Evolutionary conservation across 495 filamentous ascomycete genomes (phyloP).

Genomic region (Penicillium manginii): DNA sequence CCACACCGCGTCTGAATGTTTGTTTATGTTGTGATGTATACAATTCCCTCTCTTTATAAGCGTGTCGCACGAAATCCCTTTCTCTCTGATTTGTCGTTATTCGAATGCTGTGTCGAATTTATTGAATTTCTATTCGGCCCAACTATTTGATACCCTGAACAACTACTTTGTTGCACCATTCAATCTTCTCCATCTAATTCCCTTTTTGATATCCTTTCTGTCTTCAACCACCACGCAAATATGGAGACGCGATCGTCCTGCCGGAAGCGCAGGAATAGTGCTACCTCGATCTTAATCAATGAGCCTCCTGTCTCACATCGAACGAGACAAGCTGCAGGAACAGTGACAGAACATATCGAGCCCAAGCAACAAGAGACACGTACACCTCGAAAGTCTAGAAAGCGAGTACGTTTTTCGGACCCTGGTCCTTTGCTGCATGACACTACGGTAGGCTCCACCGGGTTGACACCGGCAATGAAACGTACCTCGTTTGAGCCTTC

Average conservation of each 20-base stretch:
- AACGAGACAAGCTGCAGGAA: slow-evolving; percentile 19
- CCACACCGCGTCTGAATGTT: slow-evolving; percentile 24
- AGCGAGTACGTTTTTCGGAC: slow-evolving; percentile 75
- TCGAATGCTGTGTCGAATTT: no score
- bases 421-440: slow-evolving; percentile 56
- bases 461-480: slow-evolving; percentile 68
- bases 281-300: slow-evolving; percentile 21
- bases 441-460: slow-evolving; percentile 51
- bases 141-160: background rate
- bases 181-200: background rate
- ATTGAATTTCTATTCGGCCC: background rate
- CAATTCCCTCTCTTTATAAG: slow-evolving; percentile 15
- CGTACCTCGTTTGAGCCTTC: slow-evolving; percentile 53
- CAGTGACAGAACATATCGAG: background rate
- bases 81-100: background rate
- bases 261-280: slow-evolving; percentile 37
- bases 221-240: background rate
- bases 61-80: slow-evolving; percentile 1
- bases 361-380: slow-evolving; percentile 9
- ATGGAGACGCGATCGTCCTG: slow-evolving; percentile 38
- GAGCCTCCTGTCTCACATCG: slow-evolving; percentile 27
- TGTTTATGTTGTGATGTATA: slow-evolving; percentile 38
- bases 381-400: slow-evolving; percentile 50
- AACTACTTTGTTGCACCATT: slow-evolving; percentile 1
- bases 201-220: background rate